Conservation (phyloP, 768 basidiomycete species). For the Hirschioporus abietinus region DNA sequence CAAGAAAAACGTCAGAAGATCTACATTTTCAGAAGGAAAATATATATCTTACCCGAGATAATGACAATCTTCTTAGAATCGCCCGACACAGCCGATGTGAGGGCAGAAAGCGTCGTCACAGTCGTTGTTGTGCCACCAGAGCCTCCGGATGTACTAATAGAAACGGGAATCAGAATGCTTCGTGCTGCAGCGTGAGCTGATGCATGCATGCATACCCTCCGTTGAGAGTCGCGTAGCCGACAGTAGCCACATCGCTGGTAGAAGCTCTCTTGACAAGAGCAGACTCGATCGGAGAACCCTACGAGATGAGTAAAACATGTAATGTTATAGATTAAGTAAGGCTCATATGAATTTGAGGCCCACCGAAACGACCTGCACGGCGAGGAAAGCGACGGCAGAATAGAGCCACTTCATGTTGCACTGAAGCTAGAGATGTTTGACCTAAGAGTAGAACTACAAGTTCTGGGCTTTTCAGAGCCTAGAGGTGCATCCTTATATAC, state of each 20-base stretch:
- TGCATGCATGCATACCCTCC: constrained; percentile 27
- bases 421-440: neutral
- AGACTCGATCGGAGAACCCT: neutral
- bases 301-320: neutral
- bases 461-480: neutral
- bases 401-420: neutral
- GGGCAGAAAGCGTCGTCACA: constrained; percentile 35
- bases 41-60: constrained; percentile 29
- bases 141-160: constrained; percentile 36
- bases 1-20: neutral
- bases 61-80: constrained; percentile 38
- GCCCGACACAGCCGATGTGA: constrained; percentile 37
- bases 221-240: constrained; percentile 32
- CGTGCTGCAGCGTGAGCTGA: neutral
- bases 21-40: neutral
- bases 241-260: constrained; percentile 30
- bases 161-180: neutral
- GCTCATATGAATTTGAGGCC: neutral
- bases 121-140: constrained; percentile 38
- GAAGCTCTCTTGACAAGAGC: constrained; percentile 31
- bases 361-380: neutral
- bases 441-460: neutral
- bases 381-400: neutral
- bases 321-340: neutral
- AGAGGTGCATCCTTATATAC: neutral